Conservation (phyloP, 2,329 filamentous ascomycete species). For the Cyphellophora europaea region DNA sequence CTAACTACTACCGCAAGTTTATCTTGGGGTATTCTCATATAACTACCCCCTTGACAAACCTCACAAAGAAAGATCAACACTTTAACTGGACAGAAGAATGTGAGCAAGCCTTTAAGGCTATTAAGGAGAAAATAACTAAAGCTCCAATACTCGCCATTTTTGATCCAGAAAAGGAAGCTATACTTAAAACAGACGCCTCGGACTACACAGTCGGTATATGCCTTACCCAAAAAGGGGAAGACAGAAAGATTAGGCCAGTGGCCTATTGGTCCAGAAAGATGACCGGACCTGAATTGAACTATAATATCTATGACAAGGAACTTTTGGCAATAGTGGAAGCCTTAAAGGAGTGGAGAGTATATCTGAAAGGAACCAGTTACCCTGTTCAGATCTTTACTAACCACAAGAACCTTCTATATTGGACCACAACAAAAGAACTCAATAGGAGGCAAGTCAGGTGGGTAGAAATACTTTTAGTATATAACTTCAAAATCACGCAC, state of each 20-base stretch:
- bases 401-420: conserved; percentile 22
- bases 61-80: conserved; percentile 8
- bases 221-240: conserved; percentile 10
- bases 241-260: conserved; percentile 6
- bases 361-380: conserved; percentile 13
- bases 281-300: conserved; percentile 4
- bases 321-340: conserved; percentile 14
- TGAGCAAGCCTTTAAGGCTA: conserved; percentile 14
- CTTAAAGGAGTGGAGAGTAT: conserved; percentile 20
- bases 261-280: conserved; percentile 5
- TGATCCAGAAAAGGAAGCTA: conserved; percentile 9
- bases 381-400: conserved; percentile 8
- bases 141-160: conserved; percentile 12
- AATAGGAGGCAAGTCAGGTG: conserved; percentile 20
- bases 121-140: conserved; percentile 14
- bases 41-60: conserved; percentile 15
- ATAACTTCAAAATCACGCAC: conserved; percentile 9
- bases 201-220: conserved; percentile 11
- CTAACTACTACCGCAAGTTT: conserved; percentile 26
- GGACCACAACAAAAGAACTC: conserved; percentile 20
- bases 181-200: conserved; percentile 17
- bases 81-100: conserved; percentile 7
- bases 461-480: conserved; percentile 15
- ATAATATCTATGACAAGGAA: conserved; percentile 6
- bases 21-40: conserved; percentile 20